A percentile compares a stretch with the other conserved stretches of the same genome.
Conservation (phyloP, 1,139 yeast genomes). For the Yamadazyma atlantica region DNA sequence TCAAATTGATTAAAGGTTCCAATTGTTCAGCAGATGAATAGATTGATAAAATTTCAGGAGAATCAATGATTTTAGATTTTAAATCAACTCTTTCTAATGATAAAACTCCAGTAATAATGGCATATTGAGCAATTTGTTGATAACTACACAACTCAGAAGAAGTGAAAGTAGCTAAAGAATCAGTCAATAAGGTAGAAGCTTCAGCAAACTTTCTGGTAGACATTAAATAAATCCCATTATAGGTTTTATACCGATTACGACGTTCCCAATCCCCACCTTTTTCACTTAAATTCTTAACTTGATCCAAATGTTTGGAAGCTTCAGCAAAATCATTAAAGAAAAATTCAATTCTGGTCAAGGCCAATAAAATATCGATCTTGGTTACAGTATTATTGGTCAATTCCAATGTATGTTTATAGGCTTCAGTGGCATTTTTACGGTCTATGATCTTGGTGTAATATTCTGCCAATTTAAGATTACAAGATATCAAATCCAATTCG, state of each 20-base stretch:
- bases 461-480: constrained; percentile 81
- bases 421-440: constrained; percentile 66
- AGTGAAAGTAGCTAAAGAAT: constrained; percentile 92
- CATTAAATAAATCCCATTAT: constrained; percentile 78
- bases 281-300: constrained; percentile 73
- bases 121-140: constrained; percentile 86
- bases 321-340: constrained; percentile 77
- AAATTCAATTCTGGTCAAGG: constrained; percentile 82
- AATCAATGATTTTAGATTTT: constrained; percentile 82
- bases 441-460: constrained; percentile 86
- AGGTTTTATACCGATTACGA: constrained; percentile 90
- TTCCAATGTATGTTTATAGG: constrained; percentile 73
- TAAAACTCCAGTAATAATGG: constrained; percentile 82
- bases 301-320: constrained; percentile 73
- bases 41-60: constrained; percentile 88
- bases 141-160: constrained; percentile 90
- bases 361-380: constrained; percentile 81
- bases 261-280: constrained; percentile 99
- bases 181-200: constrained; percentile 80
- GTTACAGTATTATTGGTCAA: constrained; percentile 85
- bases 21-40: constrained; percentile 69
- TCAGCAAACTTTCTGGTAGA: constrained; percentile 84
- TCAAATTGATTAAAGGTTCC: constrained; percentile 80
- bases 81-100: constrained; percentile 81
- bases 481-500: constrained; percentile 75